These are phyloP conservation scores for Trichoderma endophyticum DNA, from an alignment of 2,329 filamentous ascomycete species.

Conservation along the genomic window DNA sequence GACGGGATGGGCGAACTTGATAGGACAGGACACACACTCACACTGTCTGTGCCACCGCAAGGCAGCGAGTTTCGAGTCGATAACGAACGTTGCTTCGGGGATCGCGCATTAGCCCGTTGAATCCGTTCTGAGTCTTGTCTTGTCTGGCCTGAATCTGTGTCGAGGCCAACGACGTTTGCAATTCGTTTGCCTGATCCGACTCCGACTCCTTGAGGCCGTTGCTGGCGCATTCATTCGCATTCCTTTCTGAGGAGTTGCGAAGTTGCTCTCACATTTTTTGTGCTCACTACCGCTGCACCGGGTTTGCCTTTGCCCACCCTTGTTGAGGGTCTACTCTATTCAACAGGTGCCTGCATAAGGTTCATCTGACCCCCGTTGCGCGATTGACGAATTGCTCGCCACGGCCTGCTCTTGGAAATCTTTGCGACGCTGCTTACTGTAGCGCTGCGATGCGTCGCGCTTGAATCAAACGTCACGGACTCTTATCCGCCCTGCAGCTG, in stretches of 20 bases:
- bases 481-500: constrained; percentile 14
- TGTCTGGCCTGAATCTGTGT: neutral
- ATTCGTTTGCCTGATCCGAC: neutral
- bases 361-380: neutral
- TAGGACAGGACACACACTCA: neutral
- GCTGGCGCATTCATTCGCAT: neutral
- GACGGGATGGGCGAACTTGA: neutral
- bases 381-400: neutral
- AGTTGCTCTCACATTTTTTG: neutral
- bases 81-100: neutral
- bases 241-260: neutral
- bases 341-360: constrained; percentile 7
- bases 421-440: neutral
- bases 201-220: neutral
- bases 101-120: neutral
- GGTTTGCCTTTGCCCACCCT: neutral
- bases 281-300: neutral
- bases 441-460: constrained; percentile 13
- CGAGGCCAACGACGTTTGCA: too few species aligned
- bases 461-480: constrained; percentile 7
- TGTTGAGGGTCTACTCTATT: neutral
- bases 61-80: constrained; percentile 15
- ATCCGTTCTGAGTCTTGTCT: neutral
- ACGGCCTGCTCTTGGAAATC: neutral
- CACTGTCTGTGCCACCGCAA: constrained; percentile 9